Percentiles rank a stretch among this genome's conserved stretches.
Conservation (phyloP, 2,329 filamentous ascomycete genomes). For the Stachybotrys chartarum region DNA sequence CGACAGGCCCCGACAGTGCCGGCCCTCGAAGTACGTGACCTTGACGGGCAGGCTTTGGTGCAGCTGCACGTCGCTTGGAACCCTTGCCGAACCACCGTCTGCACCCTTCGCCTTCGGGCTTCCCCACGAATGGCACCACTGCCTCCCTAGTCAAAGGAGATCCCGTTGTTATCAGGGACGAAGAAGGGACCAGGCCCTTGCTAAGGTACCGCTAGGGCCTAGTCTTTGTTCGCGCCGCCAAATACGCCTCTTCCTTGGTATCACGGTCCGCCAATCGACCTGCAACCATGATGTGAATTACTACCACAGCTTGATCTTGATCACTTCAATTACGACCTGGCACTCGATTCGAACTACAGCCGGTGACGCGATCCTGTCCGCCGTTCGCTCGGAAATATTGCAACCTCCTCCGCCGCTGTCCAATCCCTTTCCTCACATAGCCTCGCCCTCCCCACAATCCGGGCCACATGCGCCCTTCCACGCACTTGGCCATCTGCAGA, state of each 20-base stretch:
- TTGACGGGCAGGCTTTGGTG: not conserved
- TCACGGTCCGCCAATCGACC: too few species aligned
- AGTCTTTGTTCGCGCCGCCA: too few species aligned
- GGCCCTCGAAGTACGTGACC: too few species aligned
- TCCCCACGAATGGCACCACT: not conserved
- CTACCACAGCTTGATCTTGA: too few species aligned
- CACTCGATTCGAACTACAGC: too few species aligned
- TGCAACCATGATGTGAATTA: too few species aligned
- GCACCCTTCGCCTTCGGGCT: not conserved
- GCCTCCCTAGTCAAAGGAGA: not conserved
- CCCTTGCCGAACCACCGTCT: not conserved
- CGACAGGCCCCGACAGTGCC: not conserved
- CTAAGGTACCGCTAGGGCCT: not conserved
- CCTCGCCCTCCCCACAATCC: not conserved
- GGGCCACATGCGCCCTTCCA: not conserved
- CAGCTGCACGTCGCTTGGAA: not conserved
- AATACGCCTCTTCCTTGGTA: too few species aligned
- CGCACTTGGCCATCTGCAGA: not conserved
- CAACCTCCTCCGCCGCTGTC: not conserved
- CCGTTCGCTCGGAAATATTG: not conserved
- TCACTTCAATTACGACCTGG: too few species aligned
- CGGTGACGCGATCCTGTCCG: too few species aligned
- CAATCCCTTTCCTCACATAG: not conserved
- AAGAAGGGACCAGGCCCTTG: not conserved
- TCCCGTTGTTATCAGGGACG: not conserved